Base-by-base conservation (phyloP, 768 basidiomycete genomes). In the Asterophora parasitica region DNA sequence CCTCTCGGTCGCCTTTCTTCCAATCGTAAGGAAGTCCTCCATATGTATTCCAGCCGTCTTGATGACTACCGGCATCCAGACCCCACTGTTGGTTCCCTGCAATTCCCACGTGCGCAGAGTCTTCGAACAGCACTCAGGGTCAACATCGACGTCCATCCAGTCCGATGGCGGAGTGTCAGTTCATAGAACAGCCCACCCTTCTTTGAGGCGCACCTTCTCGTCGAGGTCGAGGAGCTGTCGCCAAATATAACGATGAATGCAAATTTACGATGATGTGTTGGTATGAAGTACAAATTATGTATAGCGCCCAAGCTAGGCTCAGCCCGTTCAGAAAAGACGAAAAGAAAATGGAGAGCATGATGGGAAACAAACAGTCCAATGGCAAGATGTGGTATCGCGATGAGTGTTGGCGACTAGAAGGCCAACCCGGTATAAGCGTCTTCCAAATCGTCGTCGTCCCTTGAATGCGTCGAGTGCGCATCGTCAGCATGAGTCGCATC, bases 401-500 rank as follows among this genome's bases (percentile, higher is more conserved):
- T 32, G 30, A 19, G 4, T 12, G 19, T 31, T 17, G 5, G 26
- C 13, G 23, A 30, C 46, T 47, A 51, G 9, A 55, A 33, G 34
- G 49, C 54, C 50, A 51, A 44, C 20, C 51, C 52, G 28, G 51
- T 41, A 48, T 58, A 53, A 15, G 51, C 44, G 46, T 45, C 34
- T 11, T 50, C 48, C 19, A 40, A 19, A 36, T 52, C 45, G 4
- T 52, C 49, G 0, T 50, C 48, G 9, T 38, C 44, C 31, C 46
- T 54, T 16, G 49, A 31, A 48, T 47, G 40, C 41, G 20, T 44
- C 31, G 44, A 54, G 15, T 26, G 50, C 31, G 38, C 17, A 41
- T 41, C 44, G 23, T 43, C 39, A 3, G 30, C 10, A n/a, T n/a
- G n/a, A n/a, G n/a, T n/a, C n/a, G n/a, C n/a, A 15, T 8, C 42